Conservation (phyloP, 2,329 filamentous ascomycete species). For the Fusarium sp. region DNA sequence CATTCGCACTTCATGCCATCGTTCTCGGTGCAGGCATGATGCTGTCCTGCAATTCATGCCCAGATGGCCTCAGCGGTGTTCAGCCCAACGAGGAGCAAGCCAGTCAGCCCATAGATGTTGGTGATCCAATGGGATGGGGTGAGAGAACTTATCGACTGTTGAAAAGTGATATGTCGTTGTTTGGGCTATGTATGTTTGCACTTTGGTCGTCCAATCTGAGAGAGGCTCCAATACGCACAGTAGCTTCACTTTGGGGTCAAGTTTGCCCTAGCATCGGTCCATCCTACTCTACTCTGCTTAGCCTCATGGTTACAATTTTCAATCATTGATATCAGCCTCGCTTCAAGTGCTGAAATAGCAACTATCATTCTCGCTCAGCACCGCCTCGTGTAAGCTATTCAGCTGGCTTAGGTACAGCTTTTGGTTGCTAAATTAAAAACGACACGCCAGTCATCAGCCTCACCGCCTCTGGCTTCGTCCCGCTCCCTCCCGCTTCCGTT, state of each 20-base stretch:
- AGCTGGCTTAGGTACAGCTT: constrained; percentile 12
- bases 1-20: constrained; percentile 23
- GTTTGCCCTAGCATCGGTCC: constrained; percentile 5
- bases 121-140: constrained; percentile 14
- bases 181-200: constrained; percentile 17
- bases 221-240: not conserved
- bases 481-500: constrained; percentile 41
- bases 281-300: constrained; percentile 6
- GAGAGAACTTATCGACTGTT: constrained; percentile 5
- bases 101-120: constrained; percentile 27
- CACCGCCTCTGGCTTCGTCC: constrained; percentile 43
- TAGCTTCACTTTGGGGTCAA: constrained; percentile 1
- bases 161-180: constrained; percentile 31
- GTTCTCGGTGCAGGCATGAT: constrained; percentile 5
- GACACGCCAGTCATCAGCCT: constrained; percentile 36
- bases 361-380: constrained; percentile 18
- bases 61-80: constrained; percentile 32
- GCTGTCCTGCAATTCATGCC: constrained; percentile 15
- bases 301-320: not conserved
- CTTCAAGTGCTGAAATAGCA: constrained; percentile 15
- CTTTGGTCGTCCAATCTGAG: constrained; percentile 11
- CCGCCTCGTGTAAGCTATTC: constrained; percentile 21
- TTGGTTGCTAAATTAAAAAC: constrained; percentile 14
- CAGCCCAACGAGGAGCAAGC: constrained; percentile 18
- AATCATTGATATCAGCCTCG: constrained; percentile 7